A percentile compares a stretch with the other conserved stretches of the same genome.
Evolutionary conservation across 1,139 yeast species (phyloP).

Genomic region (Pneumocystis murina): DNA sequence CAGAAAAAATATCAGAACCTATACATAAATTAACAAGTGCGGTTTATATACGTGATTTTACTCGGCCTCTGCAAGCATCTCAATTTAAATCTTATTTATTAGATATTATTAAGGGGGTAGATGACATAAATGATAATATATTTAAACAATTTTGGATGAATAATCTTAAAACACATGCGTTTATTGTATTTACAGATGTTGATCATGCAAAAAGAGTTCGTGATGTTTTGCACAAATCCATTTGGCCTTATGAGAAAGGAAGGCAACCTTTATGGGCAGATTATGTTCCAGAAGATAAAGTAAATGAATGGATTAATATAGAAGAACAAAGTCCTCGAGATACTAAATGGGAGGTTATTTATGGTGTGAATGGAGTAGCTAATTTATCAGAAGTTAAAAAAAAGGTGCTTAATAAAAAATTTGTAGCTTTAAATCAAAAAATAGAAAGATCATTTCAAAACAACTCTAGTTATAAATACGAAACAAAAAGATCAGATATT

Average conservation of each 20-base stretch:
- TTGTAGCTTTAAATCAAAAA: not conserved
- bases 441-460: not conserved
- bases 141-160: not conserved
- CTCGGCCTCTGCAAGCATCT: not conserved
- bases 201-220: not conserved
- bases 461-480: not conserved
- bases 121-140: not conserved
- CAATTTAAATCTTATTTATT: not conserved
- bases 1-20: not conserved
- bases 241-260: not conserved
- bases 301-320: not conserved
- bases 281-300: not conserved
- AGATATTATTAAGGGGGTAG: not conserved
- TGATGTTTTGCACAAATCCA: not conserved
- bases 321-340: not conserved
- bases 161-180: not conserved
- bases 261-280: not conserved
- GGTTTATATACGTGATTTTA: not conserved
- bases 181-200: not conserved
- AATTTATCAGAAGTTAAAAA: not conserved
- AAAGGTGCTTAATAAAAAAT: not conserved
- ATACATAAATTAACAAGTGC: not conserved
- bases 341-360: not conserved
- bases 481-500: not conserved
- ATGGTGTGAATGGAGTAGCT: not conserved